These are phyloP conservation scores for Brassica carinata DNA, from an alignment of 345 rosid genomes.

Conservation along the genomic window DNA sequence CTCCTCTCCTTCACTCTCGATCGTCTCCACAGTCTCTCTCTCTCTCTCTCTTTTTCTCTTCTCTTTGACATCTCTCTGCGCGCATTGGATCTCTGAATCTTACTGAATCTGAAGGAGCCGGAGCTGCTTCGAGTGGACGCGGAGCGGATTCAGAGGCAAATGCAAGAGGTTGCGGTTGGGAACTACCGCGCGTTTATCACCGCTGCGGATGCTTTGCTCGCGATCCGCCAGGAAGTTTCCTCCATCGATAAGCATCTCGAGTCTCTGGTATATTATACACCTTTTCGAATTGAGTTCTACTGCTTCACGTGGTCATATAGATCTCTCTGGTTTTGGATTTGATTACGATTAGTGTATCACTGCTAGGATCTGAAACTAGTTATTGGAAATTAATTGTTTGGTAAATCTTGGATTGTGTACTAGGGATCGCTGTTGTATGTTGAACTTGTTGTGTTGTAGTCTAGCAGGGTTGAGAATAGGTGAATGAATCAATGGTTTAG, in stretches of 20 bases:
- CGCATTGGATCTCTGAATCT: conserved; percentile 24
- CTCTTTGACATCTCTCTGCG: conserved; percentile 11
- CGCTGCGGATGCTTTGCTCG: conserved; percentile 90
- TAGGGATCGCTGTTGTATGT: neutral
- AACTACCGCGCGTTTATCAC: conserved; percentile 93
- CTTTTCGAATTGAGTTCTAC: neutral
- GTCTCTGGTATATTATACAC: conserved; percentile 55
- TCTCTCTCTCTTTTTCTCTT: no score
- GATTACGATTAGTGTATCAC: neutral
- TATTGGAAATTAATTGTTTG: neutral
- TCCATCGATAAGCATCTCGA: conserved; percentile 89
- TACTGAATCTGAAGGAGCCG: conserved; percentile 63
- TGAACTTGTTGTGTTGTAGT: conserved; percentile 12
- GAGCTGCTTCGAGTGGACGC: conserved; percentile 94
- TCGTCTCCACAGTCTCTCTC: conserved; percentile 75
- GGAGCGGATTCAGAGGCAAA: conserved; percentile 93
- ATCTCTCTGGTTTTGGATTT: neutral
- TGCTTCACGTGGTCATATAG: neutral
- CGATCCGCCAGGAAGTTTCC: conserved; percentile 80
- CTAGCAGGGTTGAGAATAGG: conserved; percentile 20
- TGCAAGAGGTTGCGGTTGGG: conserved; percentile 97
- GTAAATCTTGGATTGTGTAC: neutral
- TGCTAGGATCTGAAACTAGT: conserved; percentile 22
- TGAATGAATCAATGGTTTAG: conserved; percentile 31
- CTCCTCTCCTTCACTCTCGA: conserved; percentile 99